Evolutionary conservation across 495 filamentous ascomycete species (phyloP).

Genomic region (Penicillium fimorum): DNA sequence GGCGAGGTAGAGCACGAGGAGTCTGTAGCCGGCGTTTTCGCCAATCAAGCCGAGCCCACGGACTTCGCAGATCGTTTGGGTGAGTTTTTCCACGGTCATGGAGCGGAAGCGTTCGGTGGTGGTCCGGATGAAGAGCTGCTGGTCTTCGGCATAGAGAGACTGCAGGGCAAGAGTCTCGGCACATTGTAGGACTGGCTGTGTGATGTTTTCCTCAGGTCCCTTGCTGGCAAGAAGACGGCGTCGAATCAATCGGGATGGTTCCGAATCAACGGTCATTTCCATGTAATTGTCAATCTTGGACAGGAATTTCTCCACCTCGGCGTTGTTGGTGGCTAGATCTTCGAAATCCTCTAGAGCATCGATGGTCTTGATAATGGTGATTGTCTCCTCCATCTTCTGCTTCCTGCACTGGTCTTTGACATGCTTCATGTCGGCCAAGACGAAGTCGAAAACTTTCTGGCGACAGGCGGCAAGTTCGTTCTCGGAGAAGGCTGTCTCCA

Average conservation of each 20-base stretch:
- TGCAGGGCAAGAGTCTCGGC: constrained; percentile 39
- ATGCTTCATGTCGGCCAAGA: constrained; percentile 40
- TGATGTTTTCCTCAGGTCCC: constrained; percentile 30
- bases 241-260: constrained; percentile 36
- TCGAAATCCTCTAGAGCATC: constrained; percentile 49
- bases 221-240: constrained; percentile 40
- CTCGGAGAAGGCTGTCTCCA: constrained; percentile 32
- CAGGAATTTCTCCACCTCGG: constrained; percentile 40
- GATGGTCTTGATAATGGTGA: constrained; percentile 44
- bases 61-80: constrained; percentile 34
- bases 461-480: constrained; percentile 36
- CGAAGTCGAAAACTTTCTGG: constrained; percentile 35
- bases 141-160: constrained; percentile 43
- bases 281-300: constrained; percentile 42
- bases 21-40: constrained; percentile 30
- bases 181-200: constrained; percentile 35
- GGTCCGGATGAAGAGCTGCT: constrained; percentile 42
- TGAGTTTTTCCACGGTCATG: constrained; percentile 32
- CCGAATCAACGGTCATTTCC: constrained; percentile 40
- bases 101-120: constrained; percentile 38
- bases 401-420: constrained; percentile 44
- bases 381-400: constrained; percentile 41
- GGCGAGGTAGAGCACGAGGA: constrained; percentile 42
- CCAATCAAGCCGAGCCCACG: constrained; percentile 35
- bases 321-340: constrained; percentile 37